Base-by-base conservation (phyloP, 331 rosid species). In the Arachis monticola region DNA sequence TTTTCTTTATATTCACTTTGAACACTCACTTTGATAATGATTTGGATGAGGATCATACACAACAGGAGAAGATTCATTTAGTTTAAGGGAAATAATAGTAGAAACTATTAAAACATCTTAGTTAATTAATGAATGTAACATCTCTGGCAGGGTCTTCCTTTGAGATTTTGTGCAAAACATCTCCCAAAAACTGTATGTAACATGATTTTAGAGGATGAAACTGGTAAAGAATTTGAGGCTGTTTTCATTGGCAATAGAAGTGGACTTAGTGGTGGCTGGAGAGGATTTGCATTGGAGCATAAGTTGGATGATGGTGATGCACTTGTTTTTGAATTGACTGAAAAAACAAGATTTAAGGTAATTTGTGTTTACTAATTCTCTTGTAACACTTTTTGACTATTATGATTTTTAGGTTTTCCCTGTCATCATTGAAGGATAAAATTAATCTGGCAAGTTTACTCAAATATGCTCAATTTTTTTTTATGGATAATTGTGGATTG, bases 191-290 rank as follows among this genome's bases (percentile, higher is more conserved):
- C 77, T 1, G 38, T 69, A n/a, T 48, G 66, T 17, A 58, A 79
- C 40, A 74, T 91, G 85, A 64, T 77, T 71, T 69, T 91, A 41
- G 97, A 87, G 85, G 87, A 89, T 71, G 95, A 91, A 84, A 55
- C 82, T 60, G 91, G 91, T 13, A 76, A 61, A 32, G 91, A 76
- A 79, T 86, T 66, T 17, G 80, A 87, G 3, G 80, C 90, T 67
- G 67, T 70, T 41, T 91, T 74, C 82, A 64, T 91, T 75, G 95
- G 87, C 44, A 74, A 14, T n/a, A 86, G 92, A 86, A 2, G 61
- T 60, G 95, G 95, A 59, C 78, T 91, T 32, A 91, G 96, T 65
- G 97, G 97, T 10, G 96, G 96, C 32, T 91, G 97, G 97, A 86
- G 91, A 82, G 96, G 76, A 64, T 91, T 91, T 80, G 97, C 95